These are phyloP conservation scores for Teunomyces lycoperdinae DNA, from an alignment of 805 yeast genomes.

Conservation along the genomic window DNA sequence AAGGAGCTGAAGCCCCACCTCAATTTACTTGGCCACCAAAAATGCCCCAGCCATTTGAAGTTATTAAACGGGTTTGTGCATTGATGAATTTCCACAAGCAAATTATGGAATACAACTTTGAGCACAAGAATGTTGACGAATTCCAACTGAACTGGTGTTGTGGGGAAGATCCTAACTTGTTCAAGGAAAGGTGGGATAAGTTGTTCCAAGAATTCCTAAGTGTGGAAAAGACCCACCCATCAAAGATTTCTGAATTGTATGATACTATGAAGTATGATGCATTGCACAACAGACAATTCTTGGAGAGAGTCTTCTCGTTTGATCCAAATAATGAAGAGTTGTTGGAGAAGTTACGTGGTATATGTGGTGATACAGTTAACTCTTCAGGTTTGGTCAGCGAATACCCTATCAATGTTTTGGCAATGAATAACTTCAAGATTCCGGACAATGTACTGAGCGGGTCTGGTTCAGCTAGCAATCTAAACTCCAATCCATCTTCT, in stretches of 20 bases:
- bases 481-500: conserved; percentile 18
- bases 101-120: conserved; percentile 79
- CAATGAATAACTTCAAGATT: conserved; percentile 72
- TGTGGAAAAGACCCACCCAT: conserved; percentile 96
- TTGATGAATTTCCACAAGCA: conserved; percentile 88
- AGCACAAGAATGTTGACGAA: conserved; percentile 56
- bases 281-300: conserved; percentile 85
- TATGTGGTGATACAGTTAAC: conserved; percentile 41
- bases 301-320: conserved; percentile 78
- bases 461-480: neutral
- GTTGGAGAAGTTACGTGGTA: conserved; percentile 34
- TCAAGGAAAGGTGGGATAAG: conserved; percentile 97
- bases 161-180: conserved; percentile 86
- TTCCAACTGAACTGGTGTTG: conserved; percentile 93
- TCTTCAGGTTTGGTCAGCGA: conserved; percentile 60
- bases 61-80: conserved; percentile 90
- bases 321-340: conserved; percentile 41
- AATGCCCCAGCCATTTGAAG: conserved; percentile 96
- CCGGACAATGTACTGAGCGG: conserved; percentile 32
- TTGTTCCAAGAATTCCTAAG: conserved; percentile 86
- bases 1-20: conserved; percentile 95
- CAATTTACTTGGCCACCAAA: conserved; percentile 99
- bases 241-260: conserved; percentile 91
- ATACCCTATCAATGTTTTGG: conserved; percentile 71
- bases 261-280: conserved; percentile 99